phyloP scores from a whole-genome alignment of 2,329 filamentous ascomycete species.

The Pestalotiopsis sp. region DNA sequence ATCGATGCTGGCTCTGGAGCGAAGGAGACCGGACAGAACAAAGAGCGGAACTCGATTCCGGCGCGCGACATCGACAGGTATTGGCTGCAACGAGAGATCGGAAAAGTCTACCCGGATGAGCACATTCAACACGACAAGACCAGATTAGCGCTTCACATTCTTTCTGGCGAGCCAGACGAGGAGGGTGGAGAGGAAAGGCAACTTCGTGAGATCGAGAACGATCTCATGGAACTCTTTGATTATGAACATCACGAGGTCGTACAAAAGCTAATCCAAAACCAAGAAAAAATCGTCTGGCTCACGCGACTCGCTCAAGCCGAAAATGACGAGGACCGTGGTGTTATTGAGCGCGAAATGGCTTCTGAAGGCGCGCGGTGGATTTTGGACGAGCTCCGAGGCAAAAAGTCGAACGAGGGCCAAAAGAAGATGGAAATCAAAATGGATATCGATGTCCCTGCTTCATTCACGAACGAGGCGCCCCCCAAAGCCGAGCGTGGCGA shows the following conservation, averaged over 20 bases:
- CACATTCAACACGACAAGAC: conserved; percentile 95
- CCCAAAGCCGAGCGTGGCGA: conserved; percentile 61
- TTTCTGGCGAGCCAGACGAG: conserved; percentile 74
- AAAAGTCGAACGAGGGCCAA: conserved; percentile 60
- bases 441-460: conserved; percentile 79
- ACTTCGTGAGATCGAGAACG: conserved; percentile 93
- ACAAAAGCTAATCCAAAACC: conserved; percentile 85
- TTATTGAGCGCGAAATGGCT: conserved; percentile 87
- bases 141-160: conserved; percentile 76
- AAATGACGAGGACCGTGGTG: conserved; percentile 73
- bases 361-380: conserved; percentile 86
- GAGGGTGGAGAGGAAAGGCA: conserved; percentile 78
- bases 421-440: conserved; percentile 90
- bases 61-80: conserved; percentile 95
- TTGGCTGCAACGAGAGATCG: conserved; percentile 94
- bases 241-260: conserved; percentile 96
- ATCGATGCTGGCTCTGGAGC: conserved; percentile 64
- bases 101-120: conserved; percentile 83
- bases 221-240: conserved; percentile 97
- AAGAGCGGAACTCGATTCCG: conserved; percentile 67
- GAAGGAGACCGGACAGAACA: conserved; percentile 48
- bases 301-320: conserved; percentile 84
- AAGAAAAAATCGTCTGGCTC: conserved; percentile 94
- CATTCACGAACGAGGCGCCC: conserved; percentile 53
- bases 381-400: conserved; percentile 83